Evolutionary conservation across 1,139 yeast genomes (phyloP), one percentile per base, ranked within the genome.

Genomic region (Hansenula sp.): DNA sequence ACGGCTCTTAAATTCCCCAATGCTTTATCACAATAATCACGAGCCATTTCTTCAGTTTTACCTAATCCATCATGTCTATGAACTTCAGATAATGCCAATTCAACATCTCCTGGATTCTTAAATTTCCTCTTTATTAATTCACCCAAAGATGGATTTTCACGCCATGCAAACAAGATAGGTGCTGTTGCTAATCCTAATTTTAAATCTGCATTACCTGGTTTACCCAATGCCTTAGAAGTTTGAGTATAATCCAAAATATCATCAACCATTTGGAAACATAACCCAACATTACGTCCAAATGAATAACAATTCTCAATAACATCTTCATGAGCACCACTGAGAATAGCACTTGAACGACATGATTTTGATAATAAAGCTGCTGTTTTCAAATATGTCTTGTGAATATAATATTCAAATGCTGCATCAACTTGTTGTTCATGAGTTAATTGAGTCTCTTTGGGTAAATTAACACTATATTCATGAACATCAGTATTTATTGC

Each of bases 101-200:
- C 90, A 28, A 90, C 84, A 60, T 92, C 98, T 2, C 96, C 96
- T 1, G 81, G 79, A 46, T 77, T 68, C 39, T 75, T 71, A 61
- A 92, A 94, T 62, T 90, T 88, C 47, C 98, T 76, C 29, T 79
- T 80, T 52, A 92, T 89, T 58, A 90, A 65, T 26, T 78, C 81
- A 2, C 97, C 97, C 40, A 92, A 68, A 46, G 82, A 85, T 1
- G 96, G 95, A 54, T 77, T 79, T 59, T 83, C 79, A 56, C 77
- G 80, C 98, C 98, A 92, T 2, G 98, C 97, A 65, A 75, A 92
- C 42, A 92, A 68, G 5, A 92, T 90, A 3, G 99, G 99, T 0
- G 97, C 97, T 1, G 99, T 92, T 2, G 97, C 97, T 48, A 92
- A 73, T 0, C 99, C 99, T 37, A 92, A 71, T 60, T 90, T 82